Percentiles rank a stretch among this genome's conserved stretches.
phyloP scores from a whole-genome alignment of 805 yeast species.

The Candida pseudoglaebosa region DNA sequence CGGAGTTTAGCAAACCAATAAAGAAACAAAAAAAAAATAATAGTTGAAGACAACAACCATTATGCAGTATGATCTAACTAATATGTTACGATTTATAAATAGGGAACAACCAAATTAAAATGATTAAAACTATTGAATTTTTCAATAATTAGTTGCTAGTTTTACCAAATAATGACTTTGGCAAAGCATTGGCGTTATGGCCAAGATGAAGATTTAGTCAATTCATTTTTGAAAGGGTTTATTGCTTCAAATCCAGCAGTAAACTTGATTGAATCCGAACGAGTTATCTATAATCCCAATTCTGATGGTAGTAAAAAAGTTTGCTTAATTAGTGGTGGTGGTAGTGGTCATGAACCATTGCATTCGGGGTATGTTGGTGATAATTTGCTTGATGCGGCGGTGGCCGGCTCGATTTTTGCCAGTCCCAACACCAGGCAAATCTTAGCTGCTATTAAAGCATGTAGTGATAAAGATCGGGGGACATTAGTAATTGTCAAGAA shows the following conservation, averaged over 20 bases:
- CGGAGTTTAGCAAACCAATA: too few species aligned
- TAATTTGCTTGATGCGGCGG: constrained; percentile 81
- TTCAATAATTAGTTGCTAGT: background rate
- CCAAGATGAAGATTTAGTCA: constrained; percentile 41
- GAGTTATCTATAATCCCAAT: constrained; percentile 47
- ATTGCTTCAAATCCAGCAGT: constrained; percentile 53
- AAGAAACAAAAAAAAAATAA: too few species aligned
- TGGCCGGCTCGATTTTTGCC: constrained; percentile 88
- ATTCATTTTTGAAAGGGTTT: constrained; percentile 49
- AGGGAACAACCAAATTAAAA: too few species aligned
- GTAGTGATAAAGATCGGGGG: constrained; percentile 50
- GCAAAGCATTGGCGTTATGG: constrained; percentile 51
- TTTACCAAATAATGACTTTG: constrained; percentile 16
- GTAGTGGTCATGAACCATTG: constrained; percentile 93
- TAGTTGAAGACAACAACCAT: too few species aligned
- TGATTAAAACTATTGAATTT: too few species aligned
- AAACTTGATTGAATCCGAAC: constrained; percentile 50
- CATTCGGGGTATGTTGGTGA: constrained; percentile 90
- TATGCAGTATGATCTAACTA: too few species aligned
- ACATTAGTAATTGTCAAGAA: constrained; percentile 80
- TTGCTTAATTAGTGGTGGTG: constrained; percentile 84
- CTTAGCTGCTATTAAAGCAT: constrained; percentile 62
- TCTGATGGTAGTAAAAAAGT: constrained; percentile 49
- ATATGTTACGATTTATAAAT: too few species aligned
- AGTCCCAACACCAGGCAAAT: constrained; percentile 94